Percentiles rank a stretch among this genome's conserved stretches.
phyloP scores from a whole-genome alignment of 2,329 filamentous ascomycete genomes.

The Colletotrichum sp. region DNA sequence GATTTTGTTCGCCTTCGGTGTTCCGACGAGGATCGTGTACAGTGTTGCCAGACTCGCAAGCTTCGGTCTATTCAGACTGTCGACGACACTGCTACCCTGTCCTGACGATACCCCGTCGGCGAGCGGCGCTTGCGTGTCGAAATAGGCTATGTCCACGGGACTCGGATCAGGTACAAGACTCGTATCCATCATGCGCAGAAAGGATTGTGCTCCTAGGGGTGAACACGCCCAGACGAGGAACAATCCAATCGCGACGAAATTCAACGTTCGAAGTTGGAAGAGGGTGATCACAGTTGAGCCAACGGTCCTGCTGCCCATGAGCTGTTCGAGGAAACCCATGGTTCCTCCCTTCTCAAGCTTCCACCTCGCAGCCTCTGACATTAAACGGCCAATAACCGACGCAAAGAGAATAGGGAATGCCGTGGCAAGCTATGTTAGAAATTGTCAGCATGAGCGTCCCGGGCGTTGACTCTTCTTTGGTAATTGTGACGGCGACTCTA shows the following conservation, averaged over 20 bases:
- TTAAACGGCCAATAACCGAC: background rate
- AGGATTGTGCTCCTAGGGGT: constrained; percentile 31
- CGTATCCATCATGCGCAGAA: constrained; percentile 23
- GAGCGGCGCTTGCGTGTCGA: background rate
- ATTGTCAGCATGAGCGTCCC: background rate
- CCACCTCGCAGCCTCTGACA: background rate
- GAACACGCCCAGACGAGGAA: constrained; percentile 32
- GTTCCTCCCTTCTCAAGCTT: background rate
- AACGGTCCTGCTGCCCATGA: background rate
- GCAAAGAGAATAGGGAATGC: background rate
- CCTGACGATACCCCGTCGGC: background rate
- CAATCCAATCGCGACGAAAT: constrained; percentile 26
- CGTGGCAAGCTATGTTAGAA: background rate
- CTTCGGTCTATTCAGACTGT: background rate
- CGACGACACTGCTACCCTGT: background rate
- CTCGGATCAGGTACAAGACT: background rate
- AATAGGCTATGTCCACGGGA: background rate
- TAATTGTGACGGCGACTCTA: background rate
- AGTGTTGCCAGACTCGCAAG: background rate
- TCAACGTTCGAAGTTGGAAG: constrained; percentile 27
- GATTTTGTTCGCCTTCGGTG: constrained; percentile 21
- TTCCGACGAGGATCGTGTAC: constrained; percentile 23
- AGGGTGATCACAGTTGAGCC: background rate
- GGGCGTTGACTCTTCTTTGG: background rate
- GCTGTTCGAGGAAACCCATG: background rate